Conservation (phyloP, 73 alveolate genomes). For the Tetrahymena elliotti region DNA sequence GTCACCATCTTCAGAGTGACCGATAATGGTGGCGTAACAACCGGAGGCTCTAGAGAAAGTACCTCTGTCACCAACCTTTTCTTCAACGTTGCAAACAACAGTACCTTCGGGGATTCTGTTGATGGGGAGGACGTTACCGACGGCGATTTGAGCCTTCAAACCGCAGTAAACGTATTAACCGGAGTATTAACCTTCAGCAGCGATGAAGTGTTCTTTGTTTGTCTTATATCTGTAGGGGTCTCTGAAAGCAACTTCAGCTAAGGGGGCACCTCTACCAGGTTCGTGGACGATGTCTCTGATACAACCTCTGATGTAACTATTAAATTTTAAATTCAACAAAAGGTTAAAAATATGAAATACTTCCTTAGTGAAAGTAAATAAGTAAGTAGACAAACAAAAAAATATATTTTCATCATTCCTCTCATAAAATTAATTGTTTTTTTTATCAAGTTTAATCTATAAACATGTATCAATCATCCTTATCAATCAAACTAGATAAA, state of each 20-base stretch:
- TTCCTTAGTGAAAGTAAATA: too few relatives aligned
- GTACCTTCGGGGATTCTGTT: slow-evolving; percentile 93
- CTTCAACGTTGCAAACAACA: slow-evolving; percentile 81
- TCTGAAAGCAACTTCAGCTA: slow-evolving; percentile 89
- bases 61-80: slow-evolving; percentile 89
- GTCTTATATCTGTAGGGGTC: slow-evolving; percentile 89
- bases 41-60: slow-evolving; percentile 87
- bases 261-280: slow-evolving; percentile 96
- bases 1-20: slow-evolving; percentile 83
- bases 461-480: too few relatives aligned
- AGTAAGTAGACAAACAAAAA: background rate
- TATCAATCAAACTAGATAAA: too few relatives aligned
- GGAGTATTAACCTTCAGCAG: slow-evolving; percentile 91
- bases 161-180: slow-evolving; percentile 94
- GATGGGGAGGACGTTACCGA: slow-evolving; percentile 93
- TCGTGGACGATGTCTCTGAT: slow-evolving; percentile 87
- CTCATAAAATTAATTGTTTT: background rate
- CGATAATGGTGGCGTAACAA: slow-evolving; percentile 79
- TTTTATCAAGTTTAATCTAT: too few relatives aligned
- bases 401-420: background rate
- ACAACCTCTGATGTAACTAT: slow-evolving; percentile 36
- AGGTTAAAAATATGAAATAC: background rate
- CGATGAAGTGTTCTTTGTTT: slow-evolving; percentile 83
- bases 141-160: slow-evolving; percentile 77
- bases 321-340: background rate